phyloP scores from a whole-genome alignment of 495 filamentous ascomycete genomes.

The Filosporella fistucella region DNA sequence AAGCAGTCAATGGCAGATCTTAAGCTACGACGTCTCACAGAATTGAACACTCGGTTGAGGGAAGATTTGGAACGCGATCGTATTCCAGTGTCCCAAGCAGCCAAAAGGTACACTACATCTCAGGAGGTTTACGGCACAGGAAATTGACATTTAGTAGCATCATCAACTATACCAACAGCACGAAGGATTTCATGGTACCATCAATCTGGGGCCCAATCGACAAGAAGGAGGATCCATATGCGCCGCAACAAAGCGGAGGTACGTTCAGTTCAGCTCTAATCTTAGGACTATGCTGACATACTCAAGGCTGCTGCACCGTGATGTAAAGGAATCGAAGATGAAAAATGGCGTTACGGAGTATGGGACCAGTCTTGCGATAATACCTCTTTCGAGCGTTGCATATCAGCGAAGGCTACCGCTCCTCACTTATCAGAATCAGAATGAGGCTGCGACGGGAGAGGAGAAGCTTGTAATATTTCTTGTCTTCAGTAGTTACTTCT shows the following conservation, averaged over 20 bases:
- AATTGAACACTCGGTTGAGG: conserved; percentile 88
- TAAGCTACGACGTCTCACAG: conserved; percentile 91
- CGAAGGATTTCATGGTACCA: conserved; percentile 95
- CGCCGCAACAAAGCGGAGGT: conserved; percentile 81
- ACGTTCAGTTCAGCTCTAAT: background rate
- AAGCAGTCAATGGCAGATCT: conserved; percentile 99
- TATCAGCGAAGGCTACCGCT: conserved; percentile 4
- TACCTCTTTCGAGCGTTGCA: conserved; percentile 14
- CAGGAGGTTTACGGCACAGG: background rate
- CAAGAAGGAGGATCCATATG: conserved; percentile 93
- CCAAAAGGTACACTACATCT: conserved; percentile 62
- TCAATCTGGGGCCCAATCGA: conserved; percentile 93
- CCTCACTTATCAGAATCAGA: background rate
- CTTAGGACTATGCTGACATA: conserved; percentile 40
- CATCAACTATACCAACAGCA: conserved; percentile 93
- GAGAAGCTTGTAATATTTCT: conserved; percentile 11
- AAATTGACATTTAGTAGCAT: conserved; percentile 50
- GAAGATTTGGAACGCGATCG: conserved; percentile 93
- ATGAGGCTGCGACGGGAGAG: conserved; percentile 1
- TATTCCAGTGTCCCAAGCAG: conserved; percentile 91
- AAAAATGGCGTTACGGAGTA: conserved; percentile 15
- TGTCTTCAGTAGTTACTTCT: conserved; percentile 13
- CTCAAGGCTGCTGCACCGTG: conserved; percentile 82
- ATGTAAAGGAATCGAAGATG: conserved; percentile 78
- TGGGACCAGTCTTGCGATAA: conserved; percentile 18